Percentiles rank a stretch among this genome's conserved stretches.
Evolutionary conservation across 2,329 filamentous ascomycete species (phyloP).

Genomic region (Orbilia oligospora): DNA sequence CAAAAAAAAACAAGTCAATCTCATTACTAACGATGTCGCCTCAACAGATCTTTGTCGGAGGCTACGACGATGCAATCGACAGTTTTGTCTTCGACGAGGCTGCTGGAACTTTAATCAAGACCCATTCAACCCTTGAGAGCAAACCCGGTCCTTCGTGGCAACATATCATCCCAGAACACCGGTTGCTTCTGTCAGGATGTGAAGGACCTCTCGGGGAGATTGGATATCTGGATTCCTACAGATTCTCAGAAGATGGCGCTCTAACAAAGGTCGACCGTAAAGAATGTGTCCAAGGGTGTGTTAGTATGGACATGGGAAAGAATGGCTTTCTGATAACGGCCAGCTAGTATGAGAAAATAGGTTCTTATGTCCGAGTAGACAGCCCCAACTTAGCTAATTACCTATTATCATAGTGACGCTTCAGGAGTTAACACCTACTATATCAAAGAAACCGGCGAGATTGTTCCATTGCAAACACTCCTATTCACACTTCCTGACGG

Average conservation of each 20-base stretch:
- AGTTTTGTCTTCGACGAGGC: conserved; percentile 59
- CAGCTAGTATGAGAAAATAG: conserved; percentile 45
- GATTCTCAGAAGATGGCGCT: conserved; percentile 55
- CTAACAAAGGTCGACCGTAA: conserved; percentile 52
- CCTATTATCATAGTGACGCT: conserved; percentile 35
- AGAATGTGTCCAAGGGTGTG: conserved; percentile 58
- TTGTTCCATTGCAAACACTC: conserved; percentile 50
- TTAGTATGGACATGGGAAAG: conserved; percentile 60
- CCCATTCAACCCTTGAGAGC: conserved; percentile 44
- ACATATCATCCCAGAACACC: conserved; percentile 52
- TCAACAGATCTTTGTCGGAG: conserved; percentile 56
- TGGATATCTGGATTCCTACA: conserved; percentile 58
- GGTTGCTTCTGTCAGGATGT: conserved; percentile 49
- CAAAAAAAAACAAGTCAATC: not conserved
- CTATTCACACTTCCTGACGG: conserved; percentile 49
- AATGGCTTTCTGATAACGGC: conserved; percentile 57
- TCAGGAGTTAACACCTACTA: conserved; percentile 59
- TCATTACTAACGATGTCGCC: conserved; percentile 44
- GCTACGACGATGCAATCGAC: conserved; percentile 59
- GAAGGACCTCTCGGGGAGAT: conserved; percentile 55
- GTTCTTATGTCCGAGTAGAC: not conserved
- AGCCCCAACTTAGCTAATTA: conserved; percentile 2
- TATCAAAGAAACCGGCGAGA: conserved; percentile 56
- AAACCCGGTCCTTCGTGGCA: conserved; percentile 59
- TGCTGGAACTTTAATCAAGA: conserved; percentile 49